phyloP scores from a whole-genome alignment of 106 monocot species.

The Hemerocallis citrina region DNA sequence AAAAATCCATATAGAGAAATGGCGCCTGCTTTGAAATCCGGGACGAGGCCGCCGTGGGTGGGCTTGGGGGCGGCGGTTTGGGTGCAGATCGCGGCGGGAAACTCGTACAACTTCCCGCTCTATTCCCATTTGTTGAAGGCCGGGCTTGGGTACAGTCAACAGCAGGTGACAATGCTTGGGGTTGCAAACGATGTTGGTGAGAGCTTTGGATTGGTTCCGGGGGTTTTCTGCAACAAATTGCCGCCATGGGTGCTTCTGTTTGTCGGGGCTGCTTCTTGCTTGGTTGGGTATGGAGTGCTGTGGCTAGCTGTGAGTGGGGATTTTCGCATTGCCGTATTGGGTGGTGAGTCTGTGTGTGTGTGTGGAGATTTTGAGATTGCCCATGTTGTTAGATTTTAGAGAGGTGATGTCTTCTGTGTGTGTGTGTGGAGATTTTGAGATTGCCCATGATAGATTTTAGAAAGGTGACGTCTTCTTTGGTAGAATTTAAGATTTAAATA shows the following conservation, averaged over 20 bases:
- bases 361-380: not conserved
- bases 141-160: slow-evolving; percentile 42
- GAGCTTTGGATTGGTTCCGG: slow-evolving; percentile 47
- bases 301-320: slow-evolving; percentile 38
- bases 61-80: slow-evolving; percentile 73
- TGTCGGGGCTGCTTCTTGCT: slow-evolving; percentile 27
- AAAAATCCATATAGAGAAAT: too few relatives aligned
- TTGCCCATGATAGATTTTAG: too few relatives aligned
- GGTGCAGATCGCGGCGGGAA: slow-evolving; percentile 64
- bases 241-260: slow-evolving; percentile 41
- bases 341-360: slow-evolving; percentile 26
- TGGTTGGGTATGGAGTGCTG: slow-evolving; percentile 46
- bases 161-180: slow-evolving; percentile 51
- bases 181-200: slow-evolving; percentile 74
- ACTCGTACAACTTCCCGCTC: slow-evolving; percentile 51
- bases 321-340: slow-evolving; percentile 34
- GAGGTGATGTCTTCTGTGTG: too few relatives aligned
- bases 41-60: slow-evolving; percentile 69
- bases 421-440: too few relatives aligned
- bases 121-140: slow-evolving; percentile 50
- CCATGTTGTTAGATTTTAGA: too few relatives aligned
- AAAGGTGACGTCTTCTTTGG: too few relatives aligned
- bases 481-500: too few relatives aligned
- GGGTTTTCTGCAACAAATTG: slow-evolving; percentile 46
- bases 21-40: too few relatives aligned